Conservation (phyloP, 805 yeast species). For the Cyberlindnera galapagoensis region DNA sequence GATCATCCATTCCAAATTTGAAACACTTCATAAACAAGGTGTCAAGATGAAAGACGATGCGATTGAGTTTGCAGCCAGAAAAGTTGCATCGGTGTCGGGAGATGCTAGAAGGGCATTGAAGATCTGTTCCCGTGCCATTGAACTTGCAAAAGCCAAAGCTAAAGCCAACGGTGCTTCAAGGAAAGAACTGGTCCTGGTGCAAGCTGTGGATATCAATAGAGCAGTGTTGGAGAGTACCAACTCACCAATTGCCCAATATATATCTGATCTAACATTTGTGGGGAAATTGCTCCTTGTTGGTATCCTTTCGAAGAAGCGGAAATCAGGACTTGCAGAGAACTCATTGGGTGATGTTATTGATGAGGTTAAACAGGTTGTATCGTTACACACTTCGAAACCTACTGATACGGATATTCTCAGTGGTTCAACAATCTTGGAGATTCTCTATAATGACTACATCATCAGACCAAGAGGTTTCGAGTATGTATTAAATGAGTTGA, state of each 20-base stretch:
- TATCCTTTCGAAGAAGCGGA: constrained; percentile 52
- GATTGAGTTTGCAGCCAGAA: constrained; percentile 84
- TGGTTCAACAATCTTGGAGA: constrained; percentile 27
- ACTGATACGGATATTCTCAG: constrained; percentile 24
- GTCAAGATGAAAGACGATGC: constrained; percentile 57
- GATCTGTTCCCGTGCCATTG: constrained; percentile 84
- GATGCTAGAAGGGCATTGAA: constrained; percentile 92
- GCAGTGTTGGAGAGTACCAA: constrained; percentile 76
- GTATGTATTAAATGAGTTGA: constrained; percentile 57
- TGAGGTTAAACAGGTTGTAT: constrained; percentile 54
- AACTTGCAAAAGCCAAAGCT: constrained; percentile 44
- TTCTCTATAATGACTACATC: constrained; percentile 29
- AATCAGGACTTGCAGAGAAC: constrained; percentile 67
- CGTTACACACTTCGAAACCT: constrained; percentile 29
- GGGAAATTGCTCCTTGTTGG: constrained; percentile 71
- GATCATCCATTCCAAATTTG: constrained; percentile 69
- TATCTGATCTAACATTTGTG: constrained; percentile 56
- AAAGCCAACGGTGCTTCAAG: constrained; percentile 3
- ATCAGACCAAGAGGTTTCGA: constrained; percentile 55
- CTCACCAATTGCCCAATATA: constrained; percentile 60
- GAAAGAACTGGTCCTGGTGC: constrained; percentile 39
- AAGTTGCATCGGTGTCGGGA: constrained; percentile 94
- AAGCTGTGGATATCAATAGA: constrained; percentile 65
- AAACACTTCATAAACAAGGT: constrained; percentile 32
- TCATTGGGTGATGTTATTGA: constrained; percentile 72